phyloP scores from a whole-genome alignment of 140 eudicot genomes.

The Cichorium intybus region DNA sequence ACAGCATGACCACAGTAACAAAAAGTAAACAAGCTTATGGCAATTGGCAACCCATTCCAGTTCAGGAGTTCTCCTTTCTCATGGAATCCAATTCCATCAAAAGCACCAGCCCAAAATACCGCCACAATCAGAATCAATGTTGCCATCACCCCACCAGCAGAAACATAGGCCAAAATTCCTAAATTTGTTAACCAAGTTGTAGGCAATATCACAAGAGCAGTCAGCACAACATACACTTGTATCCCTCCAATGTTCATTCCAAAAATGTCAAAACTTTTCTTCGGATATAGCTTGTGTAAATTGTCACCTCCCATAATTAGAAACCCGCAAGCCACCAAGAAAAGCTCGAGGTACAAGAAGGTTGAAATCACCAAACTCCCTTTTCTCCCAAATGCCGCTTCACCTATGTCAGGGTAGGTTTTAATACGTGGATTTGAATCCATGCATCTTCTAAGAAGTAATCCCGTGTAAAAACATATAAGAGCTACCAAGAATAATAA shows the following conservation, averaged over 20 bases:
- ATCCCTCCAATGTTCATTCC: conserved; percentile 39
- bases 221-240: conserved; percentile 41
- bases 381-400: conserved; percentile 38
- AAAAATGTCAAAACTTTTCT: conserved; percentile 12
- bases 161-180: conserved; percentile 51
- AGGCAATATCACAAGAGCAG: conserved; percentile 48
- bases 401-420: conserved; percentile 42
- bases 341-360: conserved; percentile 41
- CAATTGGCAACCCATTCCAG: conserved; percentile 51
- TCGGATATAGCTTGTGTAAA: conserved; percentile 46
- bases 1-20: conserved; percentile 71
- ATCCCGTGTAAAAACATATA: conserved; percentile 42
- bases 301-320: conserved; percentile 61
- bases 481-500: conserved; percentile 30
- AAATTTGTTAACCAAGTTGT: conserved; percentile 57
- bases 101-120: conserved; percentile 49
- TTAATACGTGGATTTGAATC: conserved; percentile 33
- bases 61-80: conserved; percentile 43
- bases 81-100: conserved; percentile 58
- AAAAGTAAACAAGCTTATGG: conserved; percentile 52
- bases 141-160: conserved; percentile 61
- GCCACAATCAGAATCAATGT: conserved; percentile 36
- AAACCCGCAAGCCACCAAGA: conserved; percentile 43
- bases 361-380: conserved; percentile 36
- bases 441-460: conserved; percentile 40